phyloP scores from a whole-genome alignment of 2,329 filamentous ascomycete species.

The Pestalotiopsis sp. region DNA sequence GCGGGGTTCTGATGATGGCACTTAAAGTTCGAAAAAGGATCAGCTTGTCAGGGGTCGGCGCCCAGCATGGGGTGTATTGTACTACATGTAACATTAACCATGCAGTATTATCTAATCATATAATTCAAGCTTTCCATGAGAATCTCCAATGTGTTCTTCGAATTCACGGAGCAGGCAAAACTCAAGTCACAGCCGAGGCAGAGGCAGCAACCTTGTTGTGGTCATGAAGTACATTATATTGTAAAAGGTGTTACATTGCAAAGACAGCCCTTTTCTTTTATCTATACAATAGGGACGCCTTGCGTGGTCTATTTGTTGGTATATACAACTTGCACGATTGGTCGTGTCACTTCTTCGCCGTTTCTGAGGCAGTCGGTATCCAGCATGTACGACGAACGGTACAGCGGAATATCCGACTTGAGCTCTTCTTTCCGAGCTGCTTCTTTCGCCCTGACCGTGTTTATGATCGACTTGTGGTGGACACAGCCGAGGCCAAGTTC shows the following conservation, averaged over 20 bases:
- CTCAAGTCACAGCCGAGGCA: no score
- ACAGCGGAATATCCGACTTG: slow-evolving; percentile 24
- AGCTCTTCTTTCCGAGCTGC: slow-evolving; percentile 34
- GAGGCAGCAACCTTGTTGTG: background rate
- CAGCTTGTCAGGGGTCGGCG: no score
- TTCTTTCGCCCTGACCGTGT: slow-evolving; percentile 73
- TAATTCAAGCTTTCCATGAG: no score
- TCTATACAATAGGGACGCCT: background rate
- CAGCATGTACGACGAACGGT: slow-evolving; percentile 26
- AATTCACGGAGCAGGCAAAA: no score
- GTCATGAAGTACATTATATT: slow-evolving; percentile 1
- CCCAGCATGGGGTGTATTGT: no score
- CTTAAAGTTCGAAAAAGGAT: background rate
- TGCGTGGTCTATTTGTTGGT: slow-evolving; percentile 10
- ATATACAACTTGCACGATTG: slow-evolving; percentile 15
- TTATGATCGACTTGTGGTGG: slow-evolving; percentile 72
- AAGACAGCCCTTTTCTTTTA: background rate
- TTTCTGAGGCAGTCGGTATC: slow-evolving; percentile 22
- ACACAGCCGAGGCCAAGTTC: slow-evolving; percentile 73
- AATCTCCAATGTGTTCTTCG: no score
- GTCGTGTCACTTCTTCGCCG: slow-evolving; percentile 3
- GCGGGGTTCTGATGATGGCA: slow-evolving; percentile 4
- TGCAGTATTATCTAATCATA: no score
- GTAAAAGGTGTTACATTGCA: background rate
- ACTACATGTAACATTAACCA: no score